These are phyloP conservation scores for Neofusicoccum ribis DNA, from an alignment of 2,329 filamentous ascomycete species.

Conservation along the genomic window DNA sequence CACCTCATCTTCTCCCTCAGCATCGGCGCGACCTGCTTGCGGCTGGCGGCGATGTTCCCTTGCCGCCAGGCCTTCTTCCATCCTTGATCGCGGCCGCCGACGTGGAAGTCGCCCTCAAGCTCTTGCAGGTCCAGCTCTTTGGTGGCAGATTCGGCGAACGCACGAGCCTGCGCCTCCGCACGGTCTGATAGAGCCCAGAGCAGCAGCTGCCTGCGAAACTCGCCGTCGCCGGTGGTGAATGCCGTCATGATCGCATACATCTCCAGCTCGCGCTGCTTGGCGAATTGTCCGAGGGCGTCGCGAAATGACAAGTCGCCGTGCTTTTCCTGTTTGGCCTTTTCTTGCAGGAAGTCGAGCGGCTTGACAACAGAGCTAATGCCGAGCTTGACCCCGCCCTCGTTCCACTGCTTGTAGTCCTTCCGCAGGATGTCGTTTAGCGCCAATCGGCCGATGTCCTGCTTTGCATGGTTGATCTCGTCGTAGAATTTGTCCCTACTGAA, in stretches of 20 bases:
- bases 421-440: slow-evolving; percentile 67
- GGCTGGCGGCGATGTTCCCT: slow-evolving; percentile 57
- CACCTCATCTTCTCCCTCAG: slow-evolving; percentile 44
- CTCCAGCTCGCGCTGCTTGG: slow-evolving; percentile 59
- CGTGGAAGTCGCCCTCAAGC: slow-evolving; percentile 49
- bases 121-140: slow-evolving; percentile 57
- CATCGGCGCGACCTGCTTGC: slow-evolving; percentile 64
- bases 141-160: slow-evolving; percentile 52
- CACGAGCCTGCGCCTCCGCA: slow-evolving; percentile 53
- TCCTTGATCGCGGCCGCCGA: slow-evolving; percentile 35
- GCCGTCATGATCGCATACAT: slow-evolving; percentile 70
- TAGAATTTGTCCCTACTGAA: slow-evolving; percentile 62
- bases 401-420: slow-evolving; percentile 86
- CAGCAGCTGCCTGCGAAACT: slow-evolving; percentile 67
- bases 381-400: slow-evolving; percentile 52
- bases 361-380: slow-evolving; percentile 70
- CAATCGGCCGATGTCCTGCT: slow-evolving; percentile 65
- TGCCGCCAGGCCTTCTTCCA: slow-evolving; percentile 69
- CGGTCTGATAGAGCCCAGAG: slow-evolving; percentile 61
- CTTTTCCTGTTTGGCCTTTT: slow-evolving; percentile 50
- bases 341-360: slow-evolving; percentile 60
- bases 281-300: slow-evolving; percentile 53
- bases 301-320: slow-evolving; percentile 46
- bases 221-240: slow-evolving; percentile 51
- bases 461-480: slow-evolving; percentile 61